These are phyloP conservation scores for Arthrocladium fulminans DNA, from an alignment of 2,329 filamentous ascomycete genomes.

Conservation along the genomic window DNA sequence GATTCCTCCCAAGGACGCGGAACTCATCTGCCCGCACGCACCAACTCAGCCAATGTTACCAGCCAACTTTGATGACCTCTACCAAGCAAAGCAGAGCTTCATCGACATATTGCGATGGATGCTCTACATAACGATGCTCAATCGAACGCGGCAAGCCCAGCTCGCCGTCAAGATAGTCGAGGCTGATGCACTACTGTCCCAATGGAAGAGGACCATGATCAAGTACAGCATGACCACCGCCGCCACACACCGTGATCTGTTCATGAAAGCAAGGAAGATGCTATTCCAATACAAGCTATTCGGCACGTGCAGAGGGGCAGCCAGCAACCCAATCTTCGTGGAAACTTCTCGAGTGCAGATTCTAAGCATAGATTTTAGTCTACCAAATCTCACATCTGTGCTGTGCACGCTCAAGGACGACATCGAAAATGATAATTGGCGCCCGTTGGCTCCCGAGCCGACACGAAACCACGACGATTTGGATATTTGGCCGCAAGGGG, in stretches of 20 bases:
- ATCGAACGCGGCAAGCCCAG: neutral
- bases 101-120: neutral
- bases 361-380: neutral
- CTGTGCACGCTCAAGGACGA: neutral
- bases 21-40: neutral
- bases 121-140: neutral
- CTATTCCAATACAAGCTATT: conserved; percentile 4
- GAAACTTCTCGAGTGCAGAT: neutral
- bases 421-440: neutral
- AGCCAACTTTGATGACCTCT: neutral
- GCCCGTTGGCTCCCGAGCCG: neutral
- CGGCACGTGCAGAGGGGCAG: neutral
- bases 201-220: neutral
- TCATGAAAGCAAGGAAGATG: conserved; percentile 4
- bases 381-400: neutral
- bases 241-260: neutral
- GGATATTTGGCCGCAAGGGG: conserved; percentile 3
- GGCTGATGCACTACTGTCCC: neutral
- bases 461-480: neutral
- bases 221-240: neutral
- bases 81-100: neutral
- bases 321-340: neutral
- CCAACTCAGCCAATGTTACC: neutral
- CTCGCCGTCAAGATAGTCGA: neutral
- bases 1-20: neutral